Evolutionary conservation across 208 protist species (phyloP).

Genomic region (Trypanosoma mega): DNA sequence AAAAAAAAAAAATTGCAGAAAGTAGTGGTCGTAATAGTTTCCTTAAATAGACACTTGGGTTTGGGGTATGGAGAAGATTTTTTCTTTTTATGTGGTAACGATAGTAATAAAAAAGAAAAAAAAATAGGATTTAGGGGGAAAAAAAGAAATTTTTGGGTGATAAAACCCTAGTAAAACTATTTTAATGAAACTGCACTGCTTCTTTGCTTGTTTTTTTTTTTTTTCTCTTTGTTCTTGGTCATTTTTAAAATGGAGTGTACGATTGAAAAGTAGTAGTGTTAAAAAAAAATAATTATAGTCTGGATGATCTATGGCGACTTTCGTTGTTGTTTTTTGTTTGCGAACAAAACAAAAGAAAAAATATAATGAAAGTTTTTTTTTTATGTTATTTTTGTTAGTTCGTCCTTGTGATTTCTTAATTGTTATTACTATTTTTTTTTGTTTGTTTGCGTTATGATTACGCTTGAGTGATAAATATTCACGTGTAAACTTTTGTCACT

Average conservation of each 20-base stretch:
- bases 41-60: no score
- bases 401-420: background rate
- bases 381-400: conserved; percentile 13
- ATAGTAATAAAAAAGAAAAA: background rate
- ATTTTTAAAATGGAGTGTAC: no score
- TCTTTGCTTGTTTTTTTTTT: no score
- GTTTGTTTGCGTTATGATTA: conserved; percentile 10
- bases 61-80: no score
- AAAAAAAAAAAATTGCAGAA: background rate
- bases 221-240: no score
- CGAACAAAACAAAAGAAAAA: no score
- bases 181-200: no score
- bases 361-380: conserved; percentile 27
- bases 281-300: no score
- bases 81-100: conserved; percentile 8
- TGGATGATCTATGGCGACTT: no score
- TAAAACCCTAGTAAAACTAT: no score
- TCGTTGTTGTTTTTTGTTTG: conserved; percentile 15
- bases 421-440: conserved; percentile 2
- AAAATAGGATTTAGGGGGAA: background rate
- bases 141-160: no score
- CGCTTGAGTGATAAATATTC: background rate
- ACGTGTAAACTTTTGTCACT: conserved; percentile 12
- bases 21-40: background rate
- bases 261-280: no score